A percentile compares a stretch with the other conserved stretches of the same genome.
These are phyloP conservation scores for Penicillium sclerotigenum DNA, from an alignment of 2,329 filamentous ascomycete genomes.

Conservation along the genomic window DNA sequence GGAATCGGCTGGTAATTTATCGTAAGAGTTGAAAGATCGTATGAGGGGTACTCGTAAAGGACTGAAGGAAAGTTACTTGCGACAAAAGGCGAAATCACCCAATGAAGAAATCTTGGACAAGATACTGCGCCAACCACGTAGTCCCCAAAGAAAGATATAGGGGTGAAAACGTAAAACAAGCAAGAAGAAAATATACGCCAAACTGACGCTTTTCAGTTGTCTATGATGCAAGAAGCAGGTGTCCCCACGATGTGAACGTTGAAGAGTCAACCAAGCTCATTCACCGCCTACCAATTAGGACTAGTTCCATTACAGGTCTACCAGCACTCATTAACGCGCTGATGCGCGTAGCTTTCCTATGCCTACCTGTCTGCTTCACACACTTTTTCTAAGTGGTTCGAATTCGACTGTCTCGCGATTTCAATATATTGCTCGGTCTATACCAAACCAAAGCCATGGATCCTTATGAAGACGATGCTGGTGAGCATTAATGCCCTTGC, in stretches of 20 bases:
- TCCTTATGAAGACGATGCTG: conserved; percentile 35
- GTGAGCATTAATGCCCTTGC: conserved; percentile 13
- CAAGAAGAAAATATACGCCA: conserved; percentile 2
- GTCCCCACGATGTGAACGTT: conserved; percentile 6
- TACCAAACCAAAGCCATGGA: conserved; percentile 28
- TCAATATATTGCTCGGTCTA: neutral
- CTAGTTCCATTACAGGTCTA: conserved; percentile 20
- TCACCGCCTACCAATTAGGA: conserved; percentile 25
- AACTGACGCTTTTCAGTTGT: conserved; percentile 4
- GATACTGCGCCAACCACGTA: neutral
- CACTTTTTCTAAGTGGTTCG: neutral
- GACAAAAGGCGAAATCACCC: conserved; percentile 9
- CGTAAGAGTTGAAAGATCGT: neutral
- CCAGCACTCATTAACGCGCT: conserved; percentile 38
- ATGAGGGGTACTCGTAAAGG: conserved; percentile 2
- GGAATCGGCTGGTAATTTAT: neutral
- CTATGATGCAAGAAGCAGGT: conserved; percentile 8
- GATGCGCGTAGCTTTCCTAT: conserved; percentile 23
- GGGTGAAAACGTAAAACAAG: neutral
- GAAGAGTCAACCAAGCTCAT: conserved; percentile 16
- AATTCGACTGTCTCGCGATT: neutral
- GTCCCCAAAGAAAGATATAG: neutral
- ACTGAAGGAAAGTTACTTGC: conserved; percentile 8
- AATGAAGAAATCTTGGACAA: conserved; percentile 1
- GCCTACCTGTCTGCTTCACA: neutral